phyloP scores from a whole-genome alignment of 75 land plant species.

The Pinus taeda region DNA sequence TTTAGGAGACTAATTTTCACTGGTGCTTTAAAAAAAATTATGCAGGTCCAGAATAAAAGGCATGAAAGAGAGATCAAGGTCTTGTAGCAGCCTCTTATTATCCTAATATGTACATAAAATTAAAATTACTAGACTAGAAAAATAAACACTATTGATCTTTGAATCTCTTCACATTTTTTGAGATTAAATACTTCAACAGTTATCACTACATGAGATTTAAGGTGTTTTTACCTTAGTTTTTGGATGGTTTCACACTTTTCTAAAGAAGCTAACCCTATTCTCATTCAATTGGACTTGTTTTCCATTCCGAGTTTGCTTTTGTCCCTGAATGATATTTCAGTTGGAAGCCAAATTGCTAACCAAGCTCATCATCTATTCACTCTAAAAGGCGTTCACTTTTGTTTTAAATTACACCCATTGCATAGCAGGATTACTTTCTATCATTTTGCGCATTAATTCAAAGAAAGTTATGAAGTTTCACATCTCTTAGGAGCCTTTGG shows the following conservation, averaged over 20 bases:
- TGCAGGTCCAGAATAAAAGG: constrained; percentile 4
- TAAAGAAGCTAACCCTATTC: background rate
- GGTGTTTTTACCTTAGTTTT: background rate
- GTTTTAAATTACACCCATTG: too few relatives aligned
- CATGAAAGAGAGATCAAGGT: background rate
- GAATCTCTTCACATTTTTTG: background rate
- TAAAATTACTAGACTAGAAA: background rate
- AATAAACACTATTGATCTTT: too few relatives aligned
- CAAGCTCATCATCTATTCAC: background rate
- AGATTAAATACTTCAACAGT: background rate
- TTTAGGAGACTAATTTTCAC: too few relatives aligned
- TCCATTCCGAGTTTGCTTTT: background rate
- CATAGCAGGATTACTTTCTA: background rate
- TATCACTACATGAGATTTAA: background rate
- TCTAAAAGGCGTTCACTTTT: background rate
- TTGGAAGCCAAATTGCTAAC: background rate
- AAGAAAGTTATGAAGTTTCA: background rate
- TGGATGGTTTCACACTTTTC: background rate
- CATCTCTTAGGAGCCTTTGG: background rate
- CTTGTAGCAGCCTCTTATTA: background rate
- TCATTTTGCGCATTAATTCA: background rate
- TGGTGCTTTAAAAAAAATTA: too few relatives aligned
- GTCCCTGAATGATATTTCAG: background rate
- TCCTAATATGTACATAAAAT: background rate
- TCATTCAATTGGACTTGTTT: background rate